Evolutionary conservation across 2,329 filamentous ascomycete species (phyloP).

Genomic region (Apiospora malaysiana): DNA sequence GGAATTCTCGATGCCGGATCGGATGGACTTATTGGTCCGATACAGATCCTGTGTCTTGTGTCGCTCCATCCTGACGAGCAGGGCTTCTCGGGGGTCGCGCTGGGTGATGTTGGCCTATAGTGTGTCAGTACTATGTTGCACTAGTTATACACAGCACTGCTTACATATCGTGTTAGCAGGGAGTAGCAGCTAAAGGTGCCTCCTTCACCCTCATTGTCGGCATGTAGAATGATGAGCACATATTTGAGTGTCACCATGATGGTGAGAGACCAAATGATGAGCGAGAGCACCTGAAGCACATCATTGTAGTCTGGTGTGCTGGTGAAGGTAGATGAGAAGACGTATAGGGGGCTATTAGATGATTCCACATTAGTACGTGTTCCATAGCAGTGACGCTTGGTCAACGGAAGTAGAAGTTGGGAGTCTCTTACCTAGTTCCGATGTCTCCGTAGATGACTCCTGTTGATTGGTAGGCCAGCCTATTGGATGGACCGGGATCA

Average conservation of each 20-base stretch:
- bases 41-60: slow-evolving; percentile 62
- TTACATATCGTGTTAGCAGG: slow-evolving; percentile 63
- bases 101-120: slow-evolving; percentile 62
- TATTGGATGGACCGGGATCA: slow-evolving; percentile 25
- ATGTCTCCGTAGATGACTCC: slow-evolving; percentile 76
- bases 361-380: neutral
- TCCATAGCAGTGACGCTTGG: neutral
- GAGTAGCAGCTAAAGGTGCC: slow-evolving; percentile 73
- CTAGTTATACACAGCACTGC: slow-evolving; percentile 24
- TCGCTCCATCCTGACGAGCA: slow-evolving; percentile 64
- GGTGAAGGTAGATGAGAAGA: slow-evolving; percentile 72
- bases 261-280: slow-evolving; percentile 73
- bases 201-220: slow-evolving; percentile 74
- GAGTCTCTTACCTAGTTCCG: slow-evolving; percentile 49
- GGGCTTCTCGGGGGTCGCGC: slow-evolving; percentile 61
- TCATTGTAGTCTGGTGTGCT: slow-evolving; percentile 60
- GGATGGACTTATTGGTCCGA: slow-evolving; percentile 55
- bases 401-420: neutral
- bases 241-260: slow-evolving; percentile 76
- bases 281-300: slow-evolving; percentile 68
- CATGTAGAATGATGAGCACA: slow-evolving; percentile 66
- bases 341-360: slow-evolving; percentile 65
- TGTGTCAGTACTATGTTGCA: neutral
- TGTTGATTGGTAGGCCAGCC: slow-evolving; percentile 68
- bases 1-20: slow-evolving; percentile 64